phyloP scores from a whole-genome alignment of 495 filamentous ascomycete species.

The Tuber indicum region DNA sequence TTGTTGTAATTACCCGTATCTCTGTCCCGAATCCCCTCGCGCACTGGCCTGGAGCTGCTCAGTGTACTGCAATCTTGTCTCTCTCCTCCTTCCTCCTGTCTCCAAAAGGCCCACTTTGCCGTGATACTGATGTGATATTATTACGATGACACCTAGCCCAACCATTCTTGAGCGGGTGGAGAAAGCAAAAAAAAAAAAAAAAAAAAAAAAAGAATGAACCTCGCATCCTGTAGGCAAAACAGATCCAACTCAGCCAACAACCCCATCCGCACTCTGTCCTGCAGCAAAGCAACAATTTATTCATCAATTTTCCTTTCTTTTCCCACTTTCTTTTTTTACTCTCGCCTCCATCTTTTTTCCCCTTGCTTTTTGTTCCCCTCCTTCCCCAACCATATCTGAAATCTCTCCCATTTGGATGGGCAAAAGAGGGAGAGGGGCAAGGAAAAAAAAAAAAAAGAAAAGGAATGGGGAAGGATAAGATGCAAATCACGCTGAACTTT shows the following conservation, averaged over 20 bases:
- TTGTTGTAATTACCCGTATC: neutral
- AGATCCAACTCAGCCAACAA: neutral
- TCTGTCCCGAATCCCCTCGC: neutral
- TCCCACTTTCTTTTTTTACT: neutral
- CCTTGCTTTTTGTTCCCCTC: neutral
- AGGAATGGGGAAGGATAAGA: neutral
- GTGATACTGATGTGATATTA: neutral
- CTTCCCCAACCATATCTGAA: neutral
- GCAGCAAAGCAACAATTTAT: slow-evolving; percentile 2
- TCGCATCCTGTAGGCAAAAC: neutral
- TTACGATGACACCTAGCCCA: neutral
- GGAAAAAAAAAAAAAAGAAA: neutral
- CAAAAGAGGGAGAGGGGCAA: neutral
- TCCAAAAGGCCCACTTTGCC: neutral
- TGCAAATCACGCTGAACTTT: neutral
- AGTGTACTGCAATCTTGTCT: neutral
- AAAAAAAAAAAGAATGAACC: neutral
- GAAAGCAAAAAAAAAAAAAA: neutral
- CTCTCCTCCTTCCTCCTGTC: neutral
- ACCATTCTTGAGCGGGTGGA: neutral
- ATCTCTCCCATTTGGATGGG: neutral
- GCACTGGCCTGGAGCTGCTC: slow-evolving; percentile 2
- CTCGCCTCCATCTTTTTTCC: neutral
- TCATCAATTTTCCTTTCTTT: neutral
- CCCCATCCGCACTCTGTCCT: slow-evolving; percentile 1